Evolutionary conservation across 345 rosid genomes (phyloP).

Genomic region (Populus tremula): DNA sequence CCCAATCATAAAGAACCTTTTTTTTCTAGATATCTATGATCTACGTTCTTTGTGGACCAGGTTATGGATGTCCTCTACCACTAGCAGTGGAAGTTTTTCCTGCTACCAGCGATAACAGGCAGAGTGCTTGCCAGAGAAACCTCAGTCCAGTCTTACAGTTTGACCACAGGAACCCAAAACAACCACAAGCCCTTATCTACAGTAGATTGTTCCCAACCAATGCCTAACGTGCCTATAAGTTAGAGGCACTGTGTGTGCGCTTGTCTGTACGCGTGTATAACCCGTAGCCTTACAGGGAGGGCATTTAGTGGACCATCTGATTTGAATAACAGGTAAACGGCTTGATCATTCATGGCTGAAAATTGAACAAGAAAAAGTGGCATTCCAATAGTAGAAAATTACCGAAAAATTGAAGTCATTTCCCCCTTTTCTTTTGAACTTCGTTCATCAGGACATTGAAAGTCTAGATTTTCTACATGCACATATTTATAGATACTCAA

Average conservation of each 20-base stretch:
- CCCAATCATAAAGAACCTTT: background rate
- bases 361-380: background rate
- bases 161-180: background rate
- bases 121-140: background rate
- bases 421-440: background rate
- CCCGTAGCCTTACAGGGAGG: background rate
- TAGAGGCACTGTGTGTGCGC: background rate
- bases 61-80: background rate
- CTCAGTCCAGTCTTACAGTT: background rate
- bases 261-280: too few relatives aligned
- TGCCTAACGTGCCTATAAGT: background rate
- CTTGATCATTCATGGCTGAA: background rate
- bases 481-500: background rate
- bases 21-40: background rate
- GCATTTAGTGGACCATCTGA: background rate
- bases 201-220: background rate
- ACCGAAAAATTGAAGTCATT: background rate
- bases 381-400: background rate
- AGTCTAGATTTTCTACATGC: background rate
- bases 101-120: background rate
- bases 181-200: background rate
- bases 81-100: background rate
- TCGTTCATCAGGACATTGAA: background rate
- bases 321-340: background rate
- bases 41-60: background rate